Conservation (phyloP, 148 eudicot species). For the Rhododendron molle region DNA sequence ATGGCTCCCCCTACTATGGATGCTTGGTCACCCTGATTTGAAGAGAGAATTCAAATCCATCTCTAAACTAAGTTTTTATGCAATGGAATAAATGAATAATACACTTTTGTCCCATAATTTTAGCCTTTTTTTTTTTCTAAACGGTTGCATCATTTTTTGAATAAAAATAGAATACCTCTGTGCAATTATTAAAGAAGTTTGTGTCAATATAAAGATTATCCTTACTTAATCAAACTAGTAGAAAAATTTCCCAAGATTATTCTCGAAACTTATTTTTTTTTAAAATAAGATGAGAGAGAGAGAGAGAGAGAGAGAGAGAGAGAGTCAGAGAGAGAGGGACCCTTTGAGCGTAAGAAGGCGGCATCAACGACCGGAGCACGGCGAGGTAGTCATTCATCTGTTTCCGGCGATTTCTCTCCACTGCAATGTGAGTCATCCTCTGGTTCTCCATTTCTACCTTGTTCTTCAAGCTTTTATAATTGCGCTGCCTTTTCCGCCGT, state of each 20-base stretch:
- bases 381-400: conserved; percentile 56
- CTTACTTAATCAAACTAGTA: too few relatives aligned
- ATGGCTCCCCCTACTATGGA: conserved; percentile 67
- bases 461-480: conserved; percentile 29
- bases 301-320: conserved; percentile 10
- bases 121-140: too few relatives aligned
- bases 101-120: too few relatives aligned
- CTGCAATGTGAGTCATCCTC: conserved; percentile 54
- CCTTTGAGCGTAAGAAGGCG: conserved; percentile 47
- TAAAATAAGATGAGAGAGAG: not conserved
- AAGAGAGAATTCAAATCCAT: too few relatives aligned
- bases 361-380: conserved; percentile 52
- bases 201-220: too few relatives aligned
- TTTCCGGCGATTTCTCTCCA: conserved; percentile 52
- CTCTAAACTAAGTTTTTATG: too few relatives aligned
- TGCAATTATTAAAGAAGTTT: too few relatives aligned
- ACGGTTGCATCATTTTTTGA: too few relatives aligned
- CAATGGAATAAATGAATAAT: too few relatives aligned
- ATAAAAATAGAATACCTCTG: too few relatives aligned
- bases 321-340: conserved; percentile 18
- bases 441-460: conserved; percentile 51
- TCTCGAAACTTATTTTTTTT: too few relatives aligned
- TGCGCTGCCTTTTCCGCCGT: conserved; percentile 24
- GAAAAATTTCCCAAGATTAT: too few relatives aligned
- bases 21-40: conserved; percentile 57